Evolutionary conservation across 1,284 basidiomycete genomes (phyloP).

Genomic region (Irpex lacteus): DNA sequence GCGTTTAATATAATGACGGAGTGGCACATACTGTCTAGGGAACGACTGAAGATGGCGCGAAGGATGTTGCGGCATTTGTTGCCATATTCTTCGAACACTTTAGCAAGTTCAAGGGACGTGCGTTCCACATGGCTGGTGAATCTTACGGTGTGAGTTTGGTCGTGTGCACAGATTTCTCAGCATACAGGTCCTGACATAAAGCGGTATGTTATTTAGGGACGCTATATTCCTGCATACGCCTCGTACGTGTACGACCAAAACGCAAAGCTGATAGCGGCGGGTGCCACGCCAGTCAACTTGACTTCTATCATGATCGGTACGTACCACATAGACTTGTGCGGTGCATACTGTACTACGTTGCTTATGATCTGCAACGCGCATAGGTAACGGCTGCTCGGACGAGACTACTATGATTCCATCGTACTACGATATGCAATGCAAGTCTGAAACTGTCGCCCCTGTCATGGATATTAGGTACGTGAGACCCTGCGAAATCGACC

Average conservation of each 20-base stretch:
- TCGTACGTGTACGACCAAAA: constrained; percentile 78
- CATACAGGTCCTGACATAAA: not conserved
- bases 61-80: constrained; percentile 68
- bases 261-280: constrained; percentile 46
- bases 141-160: constrained; percentile 52
- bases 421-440: constrained; percentile 19
- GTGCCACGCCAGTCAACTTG: constrained; percentile 71
- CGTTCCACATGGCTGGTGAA: constrained; percentile 74
- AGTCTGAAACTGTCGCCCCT: constrained; percentile 11
- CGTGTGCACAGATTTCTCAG: not conserved
- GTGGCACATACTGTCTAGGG: constrained; percentile 28
- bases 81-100: constrained; percentile 76
- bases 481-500: not conserved
- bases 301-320: constrained; percentile 75
- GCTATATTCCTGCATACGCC: constrained; percentile 81
- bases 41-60: constrained; percentile 66
- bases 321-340: constrained; percentile 1
- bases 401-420: constrained; percentile 12
- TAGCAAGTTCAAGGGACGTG: constrained; percentile 58
- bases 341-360: not conserved
- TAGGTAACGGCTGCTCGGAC: constrained; percentile 19
- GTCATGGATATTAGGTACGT: constrained; percentile 13
- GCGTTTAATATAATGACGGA: not conserved
- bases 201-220: constrained; percentile 43
- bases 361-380: no score